Evolutionary conservation across 495 filamentous ascomycete genomes (phyloP), one percentile per base, ranked within the genome.

Genomic region (Penicillium robsamsonii): DNA sequence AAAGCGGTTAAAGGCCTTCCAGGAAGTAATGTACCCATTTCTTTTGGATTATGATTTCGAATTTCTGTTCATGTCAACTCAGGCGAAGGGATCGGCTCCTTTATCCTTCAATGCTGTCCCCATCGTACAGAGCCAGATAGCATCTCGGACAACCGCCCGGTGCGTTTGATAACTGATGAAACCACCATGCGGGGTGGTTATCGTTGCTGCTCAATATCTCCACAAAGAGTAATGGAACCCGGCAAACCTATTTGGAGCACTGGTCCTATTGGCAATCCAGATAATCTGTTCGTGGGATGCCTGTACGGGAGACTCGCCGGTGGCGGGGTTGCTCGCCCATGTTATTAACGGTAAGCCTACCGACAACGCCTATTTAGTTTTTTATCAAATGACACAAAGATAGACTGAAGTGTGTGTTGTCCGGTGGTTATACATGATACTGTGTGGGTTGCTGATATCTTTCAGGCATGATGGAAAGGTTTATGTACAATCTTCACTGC

Each of bases 291-390:
- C 25, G 38, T 35, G 50, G 17, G 9, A n/a, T 46, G 30, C 27
- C 43, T 54, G 52, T 20, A 46, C 52, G 52, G 52, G 12, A 54
- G 42, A 46, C 42, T 46, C 20, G 42, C 52, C 52, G 52, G 52
- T 27, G 42, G 52, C 52, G 51, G 42, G 51, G 41, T 54, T 45
- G 22, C 18, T 53, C 12, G 30, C n/a, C 22, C 27, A 22, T 8
- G 18, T 9, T 54, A 38, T 54, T 43, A 54, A 54, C 52, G 52
- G 52, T 54, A n/a, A 46, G 43, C 15, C 30, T 38, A 46, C 52
- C 52, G 52, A 54, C 43, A 22, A 15, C 18, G 12, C 25, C 9
- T 41, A 29, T 37, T 46, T 27, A 5, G 20, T 9, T 27, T 27
- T 15, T 18, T 38, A n/a, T 27, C 13, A 30, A 20, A 10, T 20